Conservation (phyloP, 331 rosid genomes). For the Prunus yedoensis region DNA sequence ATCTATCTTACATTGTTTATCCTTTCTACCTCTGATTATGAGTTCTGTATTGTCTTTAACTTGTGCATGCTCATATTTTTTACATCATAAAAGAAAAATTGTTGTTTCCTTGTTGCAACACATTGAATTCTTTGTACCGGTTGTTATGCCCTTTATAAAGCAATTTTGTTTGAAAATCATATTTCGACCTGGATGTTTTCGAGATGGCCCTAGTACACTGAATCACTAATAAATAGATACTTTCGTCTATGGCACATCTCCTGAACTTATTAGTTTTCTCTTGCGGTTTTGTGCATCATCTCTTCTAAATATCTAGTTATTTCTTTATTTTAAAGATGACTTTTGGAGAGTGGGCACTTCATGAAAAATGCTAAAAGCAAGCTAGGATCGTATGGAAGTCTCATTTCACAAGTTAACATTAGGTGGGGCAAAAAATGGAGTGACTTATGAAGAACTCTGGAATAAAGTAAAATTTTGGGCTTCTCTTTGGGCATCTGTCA, state of each 20-base stretch:
- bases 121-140: background rate
- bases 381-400: background rate
- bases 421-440: background rate
- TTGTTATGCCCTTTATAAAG: background rate
- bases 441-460: no score
- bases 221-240: background rate
- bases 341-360: background rate
- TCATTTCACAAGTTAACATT: background rate
- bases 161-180: background rate
- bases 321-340: background rate
- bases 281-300: background rate
- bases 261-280: background rate
- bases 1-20: conserved; percentile 17
- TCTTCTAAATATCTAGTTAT: background rate
- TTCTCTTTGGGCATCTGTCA: no score
- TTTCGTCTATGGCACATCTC: background rate
- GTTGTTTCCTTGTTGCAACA: background rate
- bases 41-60: background rate
- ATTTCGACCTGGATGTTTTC: no score
- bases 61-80: background rate
- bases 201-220: background rate
- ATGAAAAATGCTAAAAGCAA: background rate
- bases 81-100: background rate
- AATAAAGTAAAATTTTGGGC: no score
- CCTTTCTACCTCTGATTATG: conserved; percentile 17